These are phyloP conservation scores for Tricholoma flavovirens DNA, from an alignment of 768 basidiomycete species.

Conservation along the genomic window DNA sequence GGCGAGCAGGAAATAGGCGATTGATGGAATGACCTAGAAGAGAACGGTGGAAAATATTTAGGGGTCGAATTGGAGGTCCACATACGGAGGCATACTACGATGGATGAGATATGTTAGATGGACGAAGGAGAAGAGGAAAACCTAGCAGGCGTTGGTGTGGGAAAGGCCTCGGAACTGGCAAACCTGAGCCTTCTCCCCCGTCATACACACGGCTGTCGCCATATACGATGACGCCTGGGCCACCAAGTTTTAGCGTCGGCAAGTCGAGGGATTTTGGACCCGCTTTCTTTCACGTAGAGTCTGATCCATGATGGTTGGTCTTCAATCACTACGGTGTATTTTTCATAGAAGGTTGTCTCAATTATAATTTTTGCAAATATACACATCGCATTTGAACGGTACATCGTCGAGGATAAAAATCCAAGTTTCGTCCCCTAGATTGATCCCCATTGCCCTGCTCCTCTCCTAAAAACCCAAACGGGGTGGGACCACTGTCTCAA, in stretches of 20 bases:
- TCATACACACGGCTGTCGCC: conserved; percentile 27
- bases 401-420: no score
- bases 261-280: conserved; percentile 6
- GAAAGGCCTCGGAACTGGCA: background rate
- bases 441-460: no score
- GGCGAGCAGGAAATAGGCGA: conserved; percentile 30
- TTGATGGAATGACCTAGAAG: conserved; percentile 33
- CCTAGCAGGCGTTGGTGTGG: background rate
- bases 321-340: background rate
- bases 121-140: background rate
- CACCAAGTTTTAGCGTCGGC: conserved; percentile 16
- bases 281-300: conserved; percentile 1
- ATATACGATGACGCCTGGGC: conserved; percentile 22
- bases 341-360: background rate
- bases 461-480: no score
- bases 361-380: no score
- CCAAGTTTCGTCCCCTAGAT: no score
- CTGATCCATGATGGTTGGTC: background rate
- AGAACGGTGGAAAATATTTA: conserved; percentile 30
- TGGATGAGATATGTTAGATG: background rate
- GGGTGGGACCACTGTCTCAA: no score
- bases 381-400: no score
- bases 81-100: conserved; percentile 31
- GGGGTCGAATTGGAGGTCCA: conserved; percentile 34
- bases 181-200: conserved; percentile 21